Evolutionary conservation across 805 yeast genomes (phyloP).

Genomic region (Starmerella stellata): DNA sequence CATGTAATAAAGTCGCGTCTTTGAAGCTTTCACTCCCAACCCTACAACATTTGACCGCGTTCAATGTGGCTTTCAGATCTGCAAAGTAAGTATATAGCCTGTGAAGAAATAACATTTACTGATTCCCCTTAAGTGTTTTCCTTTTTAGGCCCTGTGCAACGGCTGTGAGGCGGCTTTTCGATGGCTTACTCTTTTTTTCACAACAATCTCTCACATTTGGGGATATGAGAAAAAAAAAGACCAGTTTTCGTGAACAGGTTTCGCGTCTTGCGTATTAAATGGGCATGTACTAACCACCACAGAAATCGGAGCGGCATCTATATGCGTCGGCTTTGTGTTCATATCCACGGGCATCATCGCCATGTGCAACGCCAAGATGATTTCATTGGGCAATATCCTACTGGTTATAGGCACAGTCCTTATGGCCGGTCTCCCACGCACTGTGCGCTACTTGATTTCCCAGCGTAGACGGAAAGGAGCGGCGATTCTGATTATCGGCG

Average conservation of each 20-base stretch:
- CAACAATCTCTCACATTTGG: no score
- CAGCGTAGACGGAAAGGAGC: conserved; percentile 79
- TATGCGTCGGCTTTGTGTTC: conserved; percentile 53
- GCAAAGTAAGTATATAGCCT: conserved; percentile 21
- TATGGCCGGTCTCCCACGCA: conserved; percentile 74
- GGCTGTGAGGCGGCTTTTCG: no score
- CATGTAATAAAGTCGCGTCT: no score
- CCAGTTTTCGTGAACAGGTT: no score
- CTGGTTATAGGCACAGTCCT: conserved; percentile 67
- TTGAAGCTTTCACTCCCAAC: no score
- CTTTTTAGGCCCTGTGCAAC: no score
- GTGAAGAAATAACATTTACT: conserved; percentile 7
- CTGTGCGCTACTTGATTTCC: conserved; percentile 65
- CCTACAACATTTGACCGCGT: not conserved
- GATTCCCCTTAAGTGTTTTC: not conserved
- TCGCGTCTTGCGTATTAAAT: not conserved
- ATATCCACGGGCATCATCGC: conserved; percentile 68
- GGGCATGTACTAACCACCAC: not conserved
- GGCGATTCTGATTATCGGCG: conserved; percentile 57
- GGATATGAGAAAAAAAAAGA: no score
- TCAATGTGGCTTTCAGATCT: conserved; percentile 24
- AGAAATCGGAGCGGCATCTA: conserved; percentile 87
- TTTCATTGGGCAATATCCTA: conserved; percentile 75
- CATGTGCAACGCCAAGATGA: conserved; percentile 70
- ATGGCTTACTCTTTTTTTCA: no score